Percentiles rank a stretch among this genome's conserved stretches.
These are phyloP conservation scores for Aspergillus pseudoterreus DNA, from an alignment of 2,329 filamentous ascomycete genomes.

Conservation along the genomic window DNA sequence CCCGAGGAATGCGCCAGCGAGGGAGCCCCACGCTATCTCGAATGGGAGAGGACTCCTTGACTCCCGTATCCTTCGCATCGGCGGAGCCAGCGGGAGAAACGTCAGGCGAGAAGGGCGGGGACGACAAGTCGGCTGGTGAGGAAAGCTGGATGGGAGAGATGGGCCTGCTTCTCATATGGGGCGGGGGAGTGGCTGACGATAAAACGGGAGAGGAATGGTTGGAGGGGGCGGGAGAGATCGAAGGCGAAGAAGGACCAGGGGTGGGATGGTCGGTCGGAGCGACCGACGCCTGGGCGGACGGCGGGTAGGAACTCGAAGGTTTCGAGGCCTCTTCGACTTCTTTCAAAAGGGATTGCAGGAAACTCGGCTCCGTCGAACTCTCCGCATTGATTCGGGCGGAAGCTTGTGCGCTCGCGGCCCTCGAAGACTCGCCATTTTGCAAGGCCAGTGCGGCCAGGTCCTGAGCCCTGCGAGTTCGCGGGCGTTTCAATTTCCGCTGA, in stretches of 20 bases:
- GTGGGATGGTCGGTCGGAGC: constrained; percentile 34
- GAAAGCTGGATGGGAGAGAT: constrained; percentile 35
- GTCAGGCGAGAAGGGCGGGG: constrained; percentile 60
- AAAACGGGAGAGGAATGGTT: constrained; percentile 38
- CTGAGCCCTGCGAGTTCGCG: constrained; percentile 68
- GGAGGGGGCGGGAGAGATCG: constrained; percentile 39
- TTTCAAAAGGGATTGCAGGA: constrained; percentile 79
- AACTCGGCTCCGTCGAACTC: constrained; percentile 61
- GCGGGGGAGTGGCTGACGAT: constrained; percentile 38
- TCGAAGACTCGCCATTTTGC: constrained; percentile 39
- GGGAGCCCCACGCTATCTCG: constrained; percentile 14
- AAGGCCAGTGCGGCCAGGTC: constrained; percentile 47
- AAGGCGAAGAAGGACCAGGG: constrained; percentile 40
- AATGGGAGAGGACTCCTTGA: not conserved
- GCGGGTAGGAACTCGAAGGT: constrained; percentile 27
- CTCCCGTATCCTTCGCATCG: constrained; percentile 16
- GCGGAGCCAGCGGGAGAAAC: constrained; percentile 62
- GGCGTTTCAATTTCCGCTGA: constrained; percentile 81
- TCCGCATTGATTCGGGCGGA: constrained; percentile 33
- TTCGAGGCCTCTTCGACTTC: constrained; percentile 67
- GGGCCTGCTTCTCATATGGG: constrained; percentile 28
- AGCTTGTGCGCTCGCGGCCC: constrained; percentile 28
- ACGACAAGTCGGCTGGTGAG: constrained; percentile 27
- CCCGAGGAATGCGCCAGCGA: constrained; percentile 24
- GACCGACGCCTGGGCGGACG: constrained; percentile 34